Evolutionary conservation across 1,284 basidiomycete species (phyloP).

Genomic region (Malassezia caprae): DNA sequence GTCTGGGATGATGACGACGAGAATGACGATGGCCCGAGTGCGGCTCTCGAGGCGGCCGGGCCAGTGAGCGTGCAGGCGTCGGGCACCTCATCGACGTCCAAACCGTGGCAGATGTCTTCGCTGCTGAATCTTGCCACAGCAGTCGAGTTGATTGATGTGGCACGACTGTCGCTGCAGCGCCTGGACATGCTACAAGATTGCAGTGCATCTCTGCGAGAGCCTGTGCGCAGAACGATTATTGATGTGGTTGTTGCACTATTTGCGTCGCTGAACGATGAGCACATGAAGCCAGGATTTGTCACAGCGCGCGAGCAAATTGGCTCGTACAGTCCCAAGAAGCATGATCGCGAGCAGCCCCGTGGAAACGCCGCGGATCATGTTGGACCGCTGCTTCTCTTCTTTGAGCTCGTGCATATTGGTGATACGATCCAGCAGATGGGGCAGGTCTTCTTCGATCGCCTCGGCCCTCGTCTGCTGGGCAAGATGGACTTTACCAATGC

Average conservation of each 20-base stretch:
- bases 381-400: slow-evolving; percentile 86
- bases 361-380: slow-evolving; percentile 53
- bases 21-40: not conserved
- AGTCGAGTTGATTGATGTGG: slow-evolving; percentile 79
- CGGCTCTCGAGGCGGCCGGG: not conserved
- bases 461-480: slow-evolving; percentile 52
- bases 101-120: slow-evolving; percentile 61
- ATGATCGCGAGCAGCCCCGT: not conserved
- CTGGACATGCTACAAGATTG: slow-evolving; percentile 74
- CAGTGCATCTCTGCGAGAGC: slow-evolving; percentile 47
- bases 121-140: slow-evolving; percentile 83
- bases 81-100: slow-evolving; percentile 22
- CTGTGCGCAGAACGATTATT: slow-evolving; percentile 63
- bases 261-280: slow-evolving; percentile 65
- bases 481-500: slow-evolving; percentile 83
- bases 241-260: slow-evolving; percentile 79
- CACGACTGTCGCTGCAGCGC: slow-evolving; percentile 79
- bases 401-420: slow-evolving; percentile 90
- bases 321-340: slow-evolving; percentile 22
- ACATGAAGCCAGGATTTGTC: slow-evolving; percentile 75
- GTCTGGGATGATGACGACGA: slow-evolving; percentile 1
- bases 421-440: slow-evolving; percentile 96
- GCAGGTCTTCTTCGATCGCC: slow-evolving; percentile 94
- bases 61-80: slow-evolving; percentile 11
- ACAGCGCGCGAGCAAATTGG: slow-evolving; percentile 53